Evolutionary conservation across 331 rosid genomes (phyloP), one percentile per base, ranked within the genome.

Genomic region (Ulmus americana): DNA sequence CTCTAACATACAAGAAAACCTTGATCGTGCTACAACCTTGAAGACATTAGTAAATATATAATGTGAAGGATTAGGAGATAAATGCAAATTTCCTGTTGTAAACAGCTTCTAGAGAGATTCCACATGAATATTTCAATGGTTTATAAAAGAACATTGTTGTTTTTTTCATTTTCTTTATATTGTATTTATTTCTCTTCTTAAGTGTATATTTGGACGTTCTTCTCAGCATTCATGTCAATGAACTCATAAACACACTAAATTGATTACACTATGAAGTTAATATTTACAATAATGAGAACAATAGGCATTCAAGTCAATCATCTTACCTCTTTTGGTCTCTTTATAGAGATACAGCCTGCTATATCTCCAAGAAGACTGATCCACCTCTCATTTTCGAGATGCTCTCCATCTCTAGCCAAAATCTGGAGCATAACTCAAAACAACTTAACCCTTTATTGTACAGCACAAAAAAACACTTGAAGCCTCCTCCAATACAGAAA

Each of bases 301-400:
- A 63, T 72, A 18, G 72, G 59, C 55, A 62, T 52, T 61, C 39
- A 71, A 60, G 70, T 45, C 70, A 65, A 79, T 41, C 35, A 49
- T 22, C 43, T 61, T 82, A 89, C 98, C 98, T 89, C 98, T 82
- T 89, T 92, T 11, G 97, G 98, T 70, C 98, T 81, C 84, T 92
- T 92, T 76, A 92, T 85, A 58, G 95, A 89, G 69, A 92, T 82
- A 81, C 98, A 86, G 46, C 90, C 76, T 7, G 98, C 98, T 61
- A 89, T 78, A 55, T 89, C 97, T 69, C 98, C 98, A 64, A 89
- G 84, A 22, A 89, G 89, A 87, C 67, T 79, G 80, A 92, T 87
- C 98, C 98, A 92, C 76, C 85, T 85, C 80, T 89, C 98, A 74
- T 89, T 89, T 82, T 87, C 97, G 62, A 73, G 77, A 15, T 80